phyloP scores from a whole-genome alignment of 2,329 filamentous ascomycete species.

The Calonectria pteridis region DNA sequence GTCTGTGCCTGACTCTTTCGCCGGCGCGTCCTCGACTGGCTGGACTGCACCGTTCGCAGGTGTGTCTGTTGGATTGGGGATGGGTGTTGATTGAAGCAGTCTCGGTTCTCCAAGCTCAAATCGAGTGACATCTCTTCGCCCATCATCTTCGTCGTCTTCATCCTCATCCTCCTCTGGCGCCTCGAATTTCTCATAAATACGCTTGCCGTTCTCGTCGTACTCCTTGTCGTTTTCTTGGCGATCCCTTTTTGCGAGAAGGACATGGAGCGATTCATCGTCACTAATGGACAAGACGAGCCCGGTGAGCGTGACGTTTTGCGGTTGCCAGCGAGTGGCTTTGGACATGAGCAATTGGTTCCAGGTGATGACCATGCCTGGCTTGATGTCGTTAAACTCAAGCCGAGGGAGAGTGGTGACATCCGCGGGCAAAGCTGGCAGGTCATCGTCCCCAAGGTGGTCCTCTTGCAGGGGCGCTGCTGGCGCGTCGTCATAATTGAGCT shows the following conservation, averaged over 20 bases:
- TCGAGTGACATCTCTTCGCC: constrained; percentile 71
- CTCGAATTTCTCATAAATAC: constrained; percentile 84
- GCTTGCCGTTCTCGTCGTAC: constrained; percentile 77
- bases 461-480: constrained; percentile 48
- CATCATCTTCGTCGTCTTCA: constrained; percentile 67
- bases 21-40: constrained; percentile 28
- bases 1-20: constrained; percentile 26
- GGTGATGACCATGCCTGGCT: constrained; percentile 73
- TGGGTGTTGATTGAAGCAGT: constrained; percentile 62
- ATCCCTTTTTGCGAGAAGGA: constrained; percentile 79
- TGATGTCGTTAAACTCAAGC: constrained; percentile 62
- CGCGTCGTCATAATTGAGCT: constrained; percentile 56
- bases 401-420: constrained; percentile 67
- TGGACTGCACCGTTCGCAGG: constrained; percentile 43
- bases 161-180: constrained; percentile 73
- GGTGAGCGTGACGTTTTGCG: constrained; percentile 73
- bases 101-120: constrained; percentile 76
- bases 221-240: constrained; percentile 68
- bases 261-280: constrained; percentile 64
- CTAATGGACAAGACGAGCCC: constrained; percentile 72
- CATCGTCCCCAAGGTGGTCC: constrained; percentile 65
- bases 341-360: constrained; percentile 76
- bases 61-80: constrained; percentile 41
- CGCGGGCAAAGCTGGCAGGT: constrained; percentile 72
- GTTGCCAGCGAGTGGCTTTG: constrained; percentile 74